Base-by-base conservation (phyloP, 768 basidiomycete species). In the Lactarius quietus region DNA sequence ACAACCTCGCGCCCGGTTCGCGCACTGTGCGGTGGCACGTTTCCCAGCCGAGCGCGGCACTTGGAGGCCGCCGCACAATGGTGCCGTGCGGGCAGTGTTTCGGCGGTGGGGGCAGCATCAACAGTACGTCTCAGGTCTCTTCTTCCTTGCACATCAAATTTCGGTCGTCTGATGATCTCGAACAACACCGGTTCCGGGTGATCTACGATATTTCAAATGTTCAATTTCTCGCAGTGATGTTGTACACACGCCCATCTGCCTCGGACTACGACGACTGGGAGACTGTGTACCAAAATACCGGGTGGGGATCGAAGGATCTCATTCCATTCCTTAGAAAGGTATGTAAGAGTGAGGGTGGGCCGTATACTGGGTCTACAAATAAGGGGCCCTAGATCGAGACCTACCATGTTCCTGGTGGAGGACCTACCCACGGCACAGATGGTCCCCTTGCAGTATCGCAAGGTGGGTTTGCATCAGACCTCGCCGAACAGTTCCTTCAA, bases 61-160 rank as follows among this genome's bases (percentile, higher is more conserved):
- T 80, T 39, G 76, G 70, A 23, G 82, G 80, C 7, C 84, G 87
- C 6, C 68, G 74, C 12, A 70, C 76, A 6, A 59, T 83, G 39
- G 77, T 85, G 9, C 77, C 79, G 0, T 70, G 75, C 28, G 86
- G 82, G 0, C 77, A 81, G 58, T 81, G 79, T 38, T 69, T 89
- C 6, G 87, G 88, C 4, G 87, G 87, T 5, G 86, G 86, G 1
- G 86, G 85, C 0, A 75, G 76, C 61, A 79, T 88, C 17, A 88
- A 87, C 67, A 84, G 86, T 86, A 54, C 0, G 71, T 70, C 57
- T 14, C 39, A 12, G 18, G 8, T 23, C 14, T 6, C 38, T 23
- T 23, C 10, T 43, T n/a, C 9, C 10, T 45, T n/a, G n/a, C 1
- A 6, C 14, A 3, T 23, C n/a, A 6, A 23, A 12, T 1, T 23